These are phyloP conservation scores for Marchantia paleacea DNA, from an alignment of 225 moss, liverwort and hornwort genomes.

Conservation along the genomic window DNA sequence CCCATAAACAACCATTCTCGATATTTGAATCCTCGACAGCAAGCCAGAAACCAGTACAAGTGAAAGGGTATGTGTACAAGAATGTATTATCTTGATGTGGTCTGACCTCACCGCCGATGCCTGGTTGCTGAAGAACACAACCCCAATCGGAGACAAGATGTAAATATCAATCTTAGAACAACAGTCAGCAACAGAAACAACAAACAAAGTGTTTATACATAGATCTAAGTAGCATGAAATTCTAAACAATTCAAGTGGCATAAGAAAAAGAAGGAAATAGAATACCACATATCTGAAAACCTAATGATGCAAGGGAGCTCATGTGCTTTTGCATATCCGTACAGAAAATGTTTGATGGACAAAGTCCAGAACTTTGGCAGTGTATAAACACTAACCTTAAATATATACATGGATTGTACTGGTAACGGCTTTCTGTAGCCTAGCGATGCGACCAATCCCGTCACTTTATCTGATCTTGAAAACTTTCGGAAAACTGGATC, in stretches of 20 bases:
- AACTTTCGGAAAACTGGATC: conserved; percentile 83
- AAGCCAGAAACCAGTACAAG: conserved; percentile 82
- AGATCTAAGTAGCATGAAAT: no score
- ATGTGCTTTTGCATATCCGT: neutral
- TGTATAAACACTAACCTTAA: conserved; percentile 56
- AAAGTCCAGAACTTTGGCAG: neutral
- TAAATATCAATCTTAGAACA: neutral
- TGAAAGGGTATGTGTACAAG: conserved; percentile 71
- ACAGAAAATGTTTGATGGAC: no score
- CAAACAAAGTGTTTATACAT: no score
- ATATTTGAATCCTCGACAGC: conserved; percentile 80
- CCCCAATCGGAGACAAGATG: neutral
- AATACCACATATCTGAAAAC: neutral
- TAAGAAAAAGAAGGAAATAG: neutral
- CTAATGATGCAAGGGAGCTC: neutral
- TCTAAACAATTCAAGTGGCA: no score
- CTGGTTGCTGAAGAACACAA: conserved; percentile 71
- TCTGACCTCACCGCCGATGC: conserved; percentile 90
- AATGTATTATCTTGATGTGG: conserved; percentile 96
- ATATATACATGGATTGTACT: conserved; percentile 97
- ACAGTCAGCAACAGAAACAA: neutral
- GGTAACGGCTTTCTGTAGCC: conserved; percentile 76
- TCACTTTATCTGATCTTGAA: conserved; percentile 77
- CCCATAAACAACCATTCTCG: conserved; percentile 92
- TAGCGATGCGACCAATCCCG: conserved; percentile 67